phyloP scores from a whole-genome alignment of 164 flowering plant species.

The Nymphaea colorata region DNA sequence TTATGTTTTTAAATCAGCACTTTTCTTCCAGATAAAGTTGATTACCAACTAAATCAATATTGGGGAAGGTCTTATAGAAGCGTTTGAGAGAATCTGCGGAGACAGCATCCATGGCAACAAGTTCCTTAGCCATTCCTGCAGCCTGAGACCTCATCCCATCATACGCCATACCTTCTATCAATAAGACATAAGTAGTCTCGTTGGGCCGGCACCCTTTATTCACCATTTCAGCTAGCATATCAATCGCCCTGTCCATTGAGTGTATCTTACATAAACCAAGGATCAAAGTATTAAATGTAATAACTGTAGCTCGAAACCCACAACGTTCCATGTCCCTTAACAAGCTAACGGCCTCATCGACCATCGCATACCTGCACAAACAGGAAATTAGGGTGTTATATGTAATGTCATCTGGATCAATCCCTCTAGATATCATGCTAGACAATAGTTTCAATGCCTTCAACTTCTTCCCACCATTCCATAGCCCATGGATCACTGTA shows the following conservation, averaged over 20 bases:
- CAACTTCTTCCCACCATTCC: constrained; percentile 40
- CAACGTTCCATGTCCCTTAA: constrained; percentile 41
- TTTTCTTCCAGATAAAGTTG: background rate
- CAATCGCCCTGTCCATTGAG: constrained; percentile 43
- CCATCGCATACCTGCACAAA: constrained; percentile 73
- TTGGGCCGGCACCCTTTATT: constrained; percentile 50
- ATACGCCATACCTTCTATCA: constrained; percentile 56
- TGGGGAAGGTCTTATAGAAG: constrained; percentile 42
- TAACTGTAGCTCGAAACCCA: constrained; percentile 31
- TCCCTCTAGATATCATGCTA: constrained; percentile 48
- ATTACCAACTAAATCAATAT: constrained; percentile 19
- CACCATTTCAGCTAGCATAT: constrained; percentile 48
- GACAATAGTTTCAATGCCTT: constrained; percentile 40
- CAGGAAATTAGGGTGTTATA: constrained; percentile 61
- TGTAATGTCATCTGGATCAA: constrained; percentile 58
- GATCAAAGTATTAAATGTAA: constrained; percentile 49
- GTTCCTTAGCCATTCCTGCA: constrained; percentile 45
- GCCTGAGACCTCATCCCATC: constrained; percentile 62
- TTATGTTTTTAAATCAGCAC: background rate
- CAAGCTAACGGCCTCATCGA: constrained; percentile 53
- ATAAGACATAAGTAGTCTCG: constrained; percentile 40
- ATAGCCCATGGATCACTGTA: constrained; percentile 61
- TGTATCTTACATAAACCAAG: constrained; percentile 64
- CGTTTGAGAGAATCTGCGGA: constrained; percentile 34
- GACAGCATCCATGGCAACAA: constrained; percentile 23